Conservation (phyloP, 2,329 filamentous ascomycete genomes). For the Aspergillus intermedius region DNA sequence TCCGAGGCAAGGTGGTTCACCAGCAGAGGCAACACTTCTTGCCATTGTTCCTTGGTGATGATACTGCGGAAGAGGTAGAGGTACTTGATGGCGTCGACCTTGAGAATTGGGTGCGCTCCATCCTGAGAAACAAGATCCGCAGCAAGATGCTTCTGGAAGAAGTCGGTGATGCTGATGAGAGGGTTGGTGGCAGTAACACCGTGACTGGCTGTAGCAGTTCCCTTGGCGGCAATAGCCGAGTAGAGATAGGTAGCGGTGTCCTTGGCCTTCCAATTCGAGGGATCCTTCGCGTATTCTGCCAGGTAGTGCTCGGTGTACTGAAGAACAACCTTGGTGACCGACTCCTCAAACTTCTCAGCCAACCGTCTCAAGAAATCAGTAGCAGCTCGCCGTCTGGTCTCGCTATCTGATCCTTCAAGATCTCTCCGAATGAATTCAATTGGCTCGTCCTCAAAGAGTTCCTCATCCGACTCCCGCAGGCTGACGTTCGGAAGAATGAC, state of each 20-base stretch:
- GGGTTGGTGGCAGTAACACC: conserved; percentile 87
- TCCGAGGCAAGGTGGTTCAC: conserved; percentile 84
- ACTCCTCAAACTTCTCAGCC: conserved; percentile 77
- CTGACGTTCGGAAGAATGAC: conserved; percentile 91
- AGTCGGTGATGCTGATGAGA: conserved; percentile 83
- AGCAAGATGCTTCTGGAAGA: conserved; percentile 89
- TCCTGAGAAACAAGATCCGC: conserved; percentile 70
- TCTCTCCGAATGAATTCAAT: conserved; percentile 97
- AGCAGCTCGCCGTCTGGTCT: conserved; percentile 83
- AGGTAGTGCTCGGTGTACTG: conserved; percentile 85
- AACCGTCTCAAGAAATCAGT: conserved; percentile 90
- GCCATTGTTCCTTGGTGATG: conserved; percentile 86
- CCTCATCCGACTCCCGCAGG: conserved; percentile 84
- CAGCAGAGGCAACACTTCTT: conserved; percentile 77
- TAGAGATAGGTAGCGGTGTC: conserved; percentile 98
- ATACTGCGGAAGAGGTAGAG: conserved; percentile 95
- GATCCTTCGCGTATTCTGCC: conserved; percentile 61
- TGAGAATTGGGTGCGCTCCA: conserved; percentile 73
- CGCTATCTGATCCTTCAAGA: conserved; percentile 90
- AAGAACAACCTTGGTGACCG: conserved; percentile 80
- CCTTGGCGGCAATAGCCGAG: conserved; percentile 88
- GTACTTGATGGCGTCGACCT: conserved; percentile 97
- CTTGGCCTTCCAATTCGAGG: conserved; percentile 87
- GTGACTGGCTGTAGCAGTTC: conserved; percentile 74
- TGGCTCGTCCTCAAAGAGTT: conserved; percentile 96